phyloP scores from a whole-genome alignment of 345 rosid species.

The Erucastrum elatum region DNA sequence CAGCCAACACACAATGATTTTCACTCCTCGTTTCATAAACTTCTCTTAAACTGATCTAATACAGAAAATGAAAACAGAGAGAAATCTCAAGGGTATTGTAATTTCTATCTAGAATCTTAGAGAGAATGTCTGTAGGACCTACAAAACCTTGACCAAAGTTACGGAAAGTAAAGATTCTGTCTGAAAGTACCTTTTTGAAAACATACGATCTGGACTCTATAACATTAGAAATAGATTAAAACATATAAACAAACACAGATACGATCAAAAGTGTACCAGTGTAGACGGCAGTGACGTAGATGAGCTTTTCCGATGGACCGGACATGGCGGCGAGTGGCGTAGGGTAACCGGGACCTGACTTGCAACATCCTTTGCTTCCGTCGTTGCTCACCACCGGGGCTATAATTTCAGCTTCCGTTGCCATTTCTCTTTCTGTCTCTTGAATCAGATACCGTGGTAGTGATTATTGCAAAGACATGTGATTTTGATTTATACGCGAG shows the following conservation, averaged over 20 bases:
- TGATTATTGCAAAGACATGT: not conserved
- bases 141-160: not conserved
- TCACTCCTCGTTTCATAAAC: not conserved
- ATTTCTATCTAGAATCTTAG: not conserved
- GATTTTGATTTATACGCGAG: not conserved
- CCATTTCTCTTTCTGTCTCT: constrained; percentile 7
- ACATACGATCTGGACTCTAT: not conserved
- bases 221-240: not conserved
- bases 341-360: constrained; percentile 78
- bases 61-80: not conserved
- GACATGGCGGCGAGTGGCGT: constrained; percentile 83
- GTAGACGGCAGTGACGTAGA: constrained; percentile 86
- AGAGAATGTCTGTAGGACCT: constrained; percentile 12
- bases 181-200: not conserved
- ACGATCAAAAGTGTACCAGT: constrained; percentile 44
- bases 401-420: constrained; percentile 15
- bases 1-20: not conserved
- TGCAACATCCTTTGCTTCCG: constrained; percentile 50
- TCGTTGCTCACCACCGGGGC: constrained; percentile 16
- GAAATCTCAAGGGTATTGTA: not conserved
- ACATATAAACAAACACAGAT: not conserved
- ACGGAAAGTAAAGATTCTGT: not conserved
- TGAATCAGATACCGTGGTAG: not conserved
- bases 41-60: not conserved
- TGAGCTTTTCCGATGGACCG: constrained; percentile 71